Evolutionary conservation across 306 rosid species (phyloP).

Genomic region (Pyrus bretschneideri): DNA sequence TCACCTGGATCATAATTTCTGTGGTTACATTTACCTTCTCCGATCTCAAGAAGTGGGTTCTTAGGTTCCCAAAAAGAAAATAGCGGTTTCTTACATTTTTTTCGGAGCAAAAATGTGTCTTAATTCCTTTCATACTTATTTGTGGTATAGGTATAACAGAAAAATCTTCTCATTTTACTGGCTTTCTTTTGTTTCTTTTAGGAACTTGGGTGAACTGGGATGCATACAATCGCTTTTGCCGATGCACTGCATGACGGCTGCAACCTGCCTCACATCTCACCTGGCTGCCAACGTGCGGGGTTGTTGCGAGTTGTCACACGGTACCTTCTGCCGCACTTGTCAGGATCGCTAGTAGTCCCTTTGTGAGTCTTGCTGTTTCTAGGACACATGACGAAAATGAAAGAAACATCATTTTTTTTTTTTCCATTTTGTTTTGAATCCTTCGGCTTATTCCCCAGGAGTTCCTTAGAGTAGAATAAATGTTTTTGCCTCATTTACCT

Average conservation of each 20-base stretch:
- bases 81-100: neutral
- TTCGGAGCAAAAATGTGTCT: neutral
- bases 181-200: neutral
- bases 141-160: neutral
- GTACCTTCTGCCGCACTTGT: constrained; percentile 98
- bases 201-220: constrained; percentile 82
- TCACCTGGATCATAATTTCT: neutral
- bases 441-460: neutral
- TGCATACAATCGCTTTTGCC: constrained; percentile 70
- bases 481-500: neutral
- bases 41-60: neutral
- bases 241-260: constrained; percentile 32
- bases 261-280: constrained; percentile 56
- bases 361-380: constrained; percentile 93
- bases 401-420: neutral
- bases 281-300: constrained; percentile 47
- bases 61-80: neutral
- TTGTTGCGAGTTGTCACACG: constrained; percentile 84
- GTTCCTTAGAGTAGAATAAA: neutral
- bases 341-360: constrained; percentile 97
- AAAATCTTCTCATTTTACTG: neutral
- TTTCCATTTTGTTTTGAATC: neutral
- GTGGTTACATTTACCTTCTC: neutral
- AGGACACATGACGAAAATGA: constrained; percentile 39
- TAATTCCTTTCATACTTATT: neutral